Evolutionary conservation across 139 green algal species (phyloP).

Genomic region (Chlamydomonas sp.): DNA sequence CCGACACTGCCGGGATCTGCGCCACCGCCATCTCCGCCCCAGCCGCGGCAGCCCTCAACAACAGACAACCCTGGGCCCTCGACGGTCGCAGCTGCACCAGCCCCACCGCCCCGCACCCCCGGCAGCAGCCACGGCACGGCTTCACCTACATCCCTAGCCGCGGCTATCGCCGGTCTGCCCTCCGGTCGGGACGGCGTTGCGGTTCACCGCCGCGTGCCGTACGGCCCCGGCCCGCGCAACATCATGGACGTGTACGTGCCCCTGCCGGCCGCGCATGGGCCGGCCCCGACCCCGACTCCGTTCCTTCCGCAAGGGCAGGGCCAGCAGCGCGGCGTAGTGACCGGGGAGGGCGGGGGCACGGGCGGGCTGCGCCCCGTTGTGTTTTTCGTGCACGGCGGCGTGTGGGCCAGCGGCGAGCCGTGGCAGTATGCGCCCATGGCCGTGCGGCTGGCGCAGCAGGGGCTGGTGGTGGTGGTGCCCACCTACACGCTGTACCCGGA

Average conservation of each 20-base stretch:
- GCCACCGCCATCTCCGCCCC: neutral
- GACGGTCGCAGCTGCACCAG: neutral
- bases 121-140: slow-evolving; percentile 8
- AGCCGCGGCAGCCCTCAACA: neutral
- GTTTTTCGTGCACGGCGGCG: slow-evolving; percentile 85
- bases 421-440: slow-evolving; percentile 84
- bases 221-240: slow-evolving; percentile 59
- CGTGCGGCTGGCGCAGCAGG: slow-evolving; percentile 65
- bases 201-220: slow-evolving; percentile 51
- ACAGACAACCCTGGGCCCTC: neutral
- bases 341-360: neutral
- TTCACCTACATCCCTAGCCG: neutral
- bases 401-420: slow-evolving; percentile 69
- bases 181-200: slow-evolving; percentile 37
- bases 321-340: neutral
- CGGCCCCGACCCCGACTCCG: neutral
- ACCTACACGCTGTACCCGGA: slow-evolving; percentile 78
- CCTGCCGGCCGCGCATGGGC: neutral
- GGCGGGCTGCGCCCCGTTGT: slow-evolving; percentile 60
- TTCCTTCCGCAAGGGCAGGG: neutral
- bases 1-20: too few species aligned
- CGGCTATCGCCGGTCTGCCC: slow-evolving; percentile 35
- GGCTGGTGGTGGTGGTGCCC: slow-evolving; percentile 62
- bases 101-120: neutral
- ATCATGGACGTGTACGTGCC: slow-evolving; percentile 81